A percentile compares a stretch with the other conserved stretches of the same genome.
These are phyloP conservation scores for Setomelanomma holmii DNA, from an alignment of 2,329 filamentous ascomycete species.

Conservation along the genomic window DNA sequence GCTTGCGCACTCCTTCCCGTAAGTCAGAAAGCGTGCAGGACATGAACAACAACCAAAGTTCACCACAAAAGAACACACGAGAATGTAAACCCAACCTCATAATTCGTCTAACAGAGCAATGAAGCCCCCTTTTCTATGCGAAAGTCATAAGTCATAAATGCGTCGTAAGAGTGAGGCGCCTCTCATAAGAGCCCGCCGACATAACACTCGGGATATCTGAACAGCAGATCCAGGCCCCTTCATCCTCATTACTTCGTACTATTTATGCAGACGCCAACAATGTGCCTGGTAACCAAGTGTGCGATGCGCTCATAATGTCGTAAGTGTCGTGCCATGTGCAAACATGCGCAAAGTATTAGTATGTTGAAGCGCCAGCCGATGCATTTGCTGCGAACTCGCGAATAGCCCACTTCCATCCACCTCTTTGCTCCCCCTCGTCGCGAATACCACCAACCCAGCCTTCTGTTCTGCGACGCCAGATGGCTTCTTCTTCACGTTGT, in stretches of 20 bases:
- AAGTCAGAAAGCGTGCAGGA: too few species aligned
- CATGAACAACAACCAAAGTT: not conserved
- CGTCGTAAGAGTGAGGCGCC: conserved; percentile 46
- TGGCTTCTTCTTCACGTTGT: conserved; percentile 88
- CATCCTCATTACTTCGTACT: conserved; percentile 8
- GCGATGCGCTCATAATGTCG: conserved; percentile 32
- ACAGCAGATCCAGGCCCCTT: conserved; percentile 15
- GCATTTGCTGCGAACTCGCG: conserved; percentile 53
- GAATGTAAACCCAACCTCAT: conserved; percentile 4
- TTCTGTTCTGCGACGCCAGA: conserved; percentile 87
- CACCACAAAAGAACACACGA: not conserved
- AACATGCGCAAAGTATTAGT: conserved; percentile 1
- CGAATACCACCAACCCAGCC: conserved; percentile 75
- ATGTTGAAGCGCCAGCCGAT: conserved; percentile 14
- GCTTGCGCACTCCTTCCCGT: too few species aligned
- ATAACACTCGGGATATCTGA: conserved; percentile 46
- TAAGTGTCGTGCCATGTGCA: conserved; percentile 8
- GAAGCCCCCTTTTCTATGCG: conserved; percentile 6
- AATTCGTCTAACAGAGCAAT: conserved; percentile 6
- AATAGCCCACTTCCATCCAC: conserved; percentile 79
- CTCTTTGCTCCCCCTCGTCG: conserved; percentile 50
- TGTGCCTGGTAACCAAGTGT: conserved; percentile 29
- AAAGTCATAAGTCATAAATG: conserved; percentile 42
- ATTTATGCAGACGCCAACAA: conserved; percentile 25
- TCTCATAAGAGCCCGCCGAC: conserved; percentile 24